Evolutionary conservation across 805 yeast species (phyloP).

Genomic region (Metschnikowia proteae): DNA sequence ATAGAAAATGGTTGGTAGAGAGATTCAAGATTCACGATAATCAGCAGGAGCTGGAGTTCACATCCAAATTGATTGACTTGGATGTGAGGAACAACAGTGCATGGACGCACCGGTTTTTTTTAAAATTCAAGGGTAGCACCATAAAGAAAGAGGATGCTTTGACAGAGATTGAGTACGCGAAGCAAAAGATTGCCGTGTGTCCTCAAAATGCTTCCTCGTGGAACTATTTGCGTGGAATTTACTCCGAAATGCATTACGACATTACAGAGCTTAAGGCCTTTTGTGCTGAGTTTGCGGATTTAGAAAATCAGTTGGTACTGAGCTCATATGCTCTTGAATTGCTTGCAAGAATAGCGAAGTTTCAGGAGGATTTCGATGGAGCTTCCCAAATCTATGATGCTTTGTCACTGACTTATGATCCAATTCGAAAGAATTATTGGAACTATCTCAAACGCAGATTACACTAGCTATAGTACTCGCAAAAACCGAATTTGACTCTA

Average conservation of each 20-base stretch:
- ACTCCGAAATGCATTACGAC: constrained; percentile 23
- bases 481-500: background rate
- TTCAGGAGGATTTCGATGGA: constrained; percentile 24
- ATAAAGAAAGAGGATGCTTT: constrained; percentile 15
- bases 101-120: constrained; percentile 82
- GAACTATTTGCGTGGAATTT: constrained; percentile 73
- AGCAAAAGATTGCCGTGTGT: constrained; percentile 47
- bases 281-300: constrained; percentile 39
- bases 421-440: constrained; percentile 65
- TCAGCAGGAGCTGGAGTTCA: constrained; percentile 49
- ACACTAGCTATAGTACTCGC: background rate
- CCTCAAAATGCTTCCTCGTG: constrained; percentile 85
- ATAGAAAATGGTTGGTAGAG: constrained; percentile 76
- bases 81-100: constrained; percentile 91
- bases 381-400: constrained; percentile 47
- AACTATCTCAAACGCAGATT: constrained; percentile 34
- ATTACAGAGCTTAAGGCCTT: constrained; percentile 43
- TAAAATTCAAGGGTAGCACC: constrained; percentile 30
- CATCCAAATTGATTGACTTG: constrained; percentile 42
- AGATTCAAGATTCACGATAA: constrained; percentile 46
- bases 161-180: constrained; percentile 55
- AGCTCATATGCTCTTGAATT: constrained; percentile 16
- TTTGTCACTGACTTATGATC: constrained; percentile 54
- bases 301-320: constrained; percentile 14
- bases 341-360: constrained; percentile 47